phyloP scores from a whole-genome alignment of 2,329 filamentous ascomycete genomes.

The Sclerotinia borealis region DNA sequence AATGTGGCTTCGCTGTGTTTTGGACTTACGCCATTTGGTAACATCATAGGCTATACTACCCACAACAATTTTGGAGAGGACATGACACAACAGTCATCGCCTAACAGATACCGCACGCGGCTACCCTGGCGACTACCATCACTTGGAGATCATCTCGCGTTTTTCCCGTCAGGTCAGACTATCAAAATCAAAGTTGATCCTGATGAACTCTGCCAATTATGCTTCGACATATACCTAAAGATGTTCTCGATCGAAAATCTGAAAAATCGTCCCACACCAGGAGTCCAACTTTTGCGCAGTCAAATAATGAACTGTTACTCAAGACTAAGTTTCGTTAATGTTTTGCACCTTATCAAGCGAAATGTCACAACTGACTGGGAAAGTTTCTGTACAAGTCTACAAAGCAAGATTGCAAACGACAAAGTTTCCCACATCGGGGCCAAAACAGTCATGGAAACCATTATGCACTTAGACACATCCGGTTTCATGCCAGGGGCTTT shows the following conservation, averaged over 20 bases:
- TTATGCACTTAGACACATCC: background rate
- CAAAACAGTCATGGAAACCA: background rate
- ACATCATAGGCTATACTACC: background rate
- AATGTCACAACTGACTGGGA: background rate
- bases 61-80: background rate
- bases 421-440: background rate
- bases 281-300: background rate
- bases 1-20: background rate
- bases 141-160: background rate
- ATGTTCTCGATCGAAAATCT: background rate
- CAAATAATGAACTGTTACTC: background rate
- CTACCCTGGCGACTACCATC: background rate
- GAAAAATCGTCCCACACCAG: no score
- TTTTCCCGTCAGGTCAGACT: background rate
- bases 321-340: background rate
- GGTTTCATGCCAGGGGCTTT: background rate
- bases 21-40: background rate
- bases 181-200: background rate
- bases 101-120: background rate
- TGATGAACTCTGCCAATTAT: background rate
- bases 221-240: background rate
- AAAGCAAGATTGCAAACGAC: background rate
- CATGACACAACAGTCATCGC: background rate
- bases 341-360: background rate
- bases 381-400: background rate